Evolutionary conservation across 306 rosid species (phyloP).

Genomic region (Pyrus bretschneideri): DNA sequence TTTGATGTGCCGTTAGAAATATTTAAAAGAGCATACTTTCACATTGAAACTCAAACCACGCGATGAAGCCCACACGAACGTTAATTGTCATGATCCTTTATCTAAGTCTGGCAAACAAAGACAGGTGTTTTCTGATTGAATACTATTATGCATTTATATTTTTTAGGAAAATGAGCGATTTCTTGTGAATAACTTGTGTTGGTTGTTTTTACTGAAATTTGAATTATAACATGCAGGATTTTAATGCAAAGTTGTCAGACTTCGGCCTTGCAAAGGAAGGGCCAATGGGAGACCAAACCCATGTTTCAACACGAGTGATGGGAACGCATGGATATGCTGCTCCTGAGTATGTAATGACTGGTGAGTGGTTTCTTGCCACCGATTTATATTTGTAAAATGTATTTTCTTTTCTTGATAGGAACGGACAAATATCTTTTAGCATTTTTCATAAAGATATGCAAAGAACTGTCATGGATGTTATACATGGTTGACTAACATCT

Average conservation of each 20-base stretch:
- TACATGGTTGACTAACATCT: neutral
- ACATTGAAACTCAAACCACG: neutral
- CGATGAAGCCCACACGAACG: neutral
- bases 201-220: constrained; percentile 22
- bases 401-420: neutral
- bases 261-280: constrained; percentile 98
- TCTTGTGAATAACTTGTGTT: neutral
- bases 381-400: neutral
- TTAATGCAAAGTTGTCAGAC: constrained; percentile 88
- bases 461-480: neutral
- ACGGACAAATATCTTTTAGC: neutral
- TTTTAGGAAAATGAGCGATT: constrained; percentile 13
- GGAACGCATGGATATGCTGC: constrained; percentile 96
- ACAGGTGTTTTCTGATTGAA: neutral
- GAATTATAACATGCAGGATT: constrained; percentile 48
- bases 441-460: neutral
- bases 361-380: constrained; percentile 37
- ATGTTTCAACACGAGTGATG: constrained; percentile 94
- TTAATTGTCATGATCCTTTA: neutral
- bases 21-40: neutral
- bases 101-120: neutral
- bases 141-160: neutral
- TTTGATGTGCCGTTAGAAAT: neutral
- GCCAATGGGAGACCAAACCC: constrained; percentile 96
- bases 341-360: constrained; percentile 94